Conservation (phyloP, 2,329 filamentous ascomycete genomes). For the Rutstroemia sp. region DNA sequence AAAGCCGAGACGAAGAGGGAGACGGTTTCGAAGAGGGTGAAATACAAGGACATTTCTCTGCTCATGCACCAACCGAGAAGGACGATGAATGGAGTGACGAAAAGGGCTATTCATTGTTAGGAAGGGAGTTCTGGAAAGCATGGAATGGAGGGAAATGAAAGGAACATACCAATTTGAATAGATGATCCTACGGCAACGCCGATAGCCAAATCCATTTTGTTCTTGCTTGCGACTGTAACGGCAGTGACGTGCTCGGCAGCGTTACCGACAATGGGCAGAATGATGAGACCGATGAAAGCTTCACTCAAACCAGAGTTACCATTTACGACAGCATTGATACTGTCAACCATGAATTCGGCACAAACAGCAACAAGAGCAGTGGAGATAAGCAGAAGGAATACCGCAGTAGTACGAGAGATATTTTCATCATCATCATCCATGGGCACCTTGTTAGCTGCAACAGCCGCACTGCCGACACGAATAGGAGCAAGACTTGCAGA, state of each 20-base stretch:
- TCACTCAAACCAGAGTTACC: constrained; percentile 49
- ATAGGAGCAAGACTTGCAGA: constrained; percentile 13
- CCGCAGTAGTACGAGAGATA: constrained; percentile 47
- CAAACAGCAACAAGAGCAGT: constrained; percentile 61
- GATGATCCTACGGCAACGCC: constrained; percentile 64
- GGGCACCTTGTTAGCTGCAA: constrained; percentile 18
- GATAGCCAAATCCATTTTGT: constrained; percentile 71
- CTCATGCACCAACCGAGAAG: constrained; percentile 64
- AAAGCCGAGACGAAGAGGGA: constrained; percentile 77
- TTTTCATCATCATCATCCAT: constrained; percentile 36
- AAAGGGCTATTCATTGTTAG: constrained; percentile 39
- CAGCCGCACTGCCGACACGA: constrained; percentile 20
- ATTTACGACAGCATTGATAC: constrained; percentile 55
- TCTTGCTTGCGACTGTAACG: constrained; percentile 62
- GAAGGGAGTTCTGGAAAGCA: background rate
- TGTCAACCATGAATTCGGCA: constrained; percentile 63
- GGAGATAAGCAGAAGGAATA: constrained; percentile 55
- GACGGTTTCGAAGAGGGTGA: constrained; percentile 83
- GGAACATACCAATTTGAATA: constrained; percentile 53
- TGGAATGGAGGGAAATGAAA: background rate
- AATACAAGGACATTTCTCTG: constrained; percentile 71
- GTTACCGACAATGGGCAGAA: constrained; percentile 67
- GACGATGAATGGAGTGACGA: constrained; percentile 63
- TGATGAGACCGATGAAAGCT: constrained; percentile 64
- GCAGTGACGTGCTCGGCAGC: constrained; percentile 68